These are phyloP conservation scores for Kalanchoe fedtschenkoi DNA, from an alignment of 164 flowering plant genomes.

Conservation along the genomic window DNA sequence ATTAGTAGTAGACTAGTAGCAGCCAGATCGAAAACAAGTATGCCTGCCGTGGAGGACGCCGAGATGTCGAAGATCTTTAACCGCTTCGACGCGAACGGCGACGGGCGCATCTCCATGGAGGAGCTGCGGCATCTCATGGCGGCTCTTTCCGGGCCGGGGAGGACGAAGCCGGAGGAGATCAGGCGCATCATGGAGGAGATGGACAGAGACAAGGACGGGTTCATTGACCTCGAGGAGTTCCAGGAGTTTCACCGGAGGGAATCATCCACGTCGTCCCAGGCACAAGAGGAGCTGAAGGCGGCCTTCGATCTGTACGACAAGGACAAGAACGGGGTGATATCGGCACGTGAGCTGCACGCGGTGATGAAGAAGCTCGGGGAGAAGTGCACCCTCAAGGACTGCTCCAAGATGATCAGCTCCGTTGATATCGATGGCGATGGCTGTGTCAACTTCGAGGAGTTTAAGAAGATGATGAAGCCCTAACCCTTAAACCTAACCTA, in stretches of 20 bases:
- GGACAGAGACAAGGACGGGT: conserved; percentile 50
- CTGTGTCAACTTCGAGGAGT: conserved; percentile 38
- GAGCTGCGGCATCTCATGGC: conserved; percentile 25
- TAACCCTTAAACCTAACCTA: no score
- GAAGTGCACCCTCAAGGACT: conserved; percentile 27
- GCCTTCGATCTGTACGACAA: conserved; percentile 41
- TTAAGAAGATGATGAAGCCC: conserved; percentile 43
- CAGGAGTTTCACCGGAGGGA: conserved; percentile 17
- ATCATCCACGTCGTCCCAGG: not conserved
- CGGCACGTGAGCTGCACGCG: conserved; percentile 31
- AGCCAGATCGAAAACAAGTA: not conserved
- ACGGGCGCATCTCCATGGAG: conserved; percentile 42
- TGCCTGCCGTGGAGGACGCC: conserved; percentile 19
- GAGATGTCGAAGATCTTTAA: conserved; percentile 22
- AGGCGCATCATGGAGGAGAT: conserved; percentile 32
- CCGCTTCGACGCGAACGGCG: conserved; percentile 54
- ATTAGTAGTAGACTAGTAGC: not conserved
- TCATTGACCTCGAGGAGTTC: conserved; percentile 44
- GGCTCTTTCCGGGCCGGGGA: conserved; percentile 23
- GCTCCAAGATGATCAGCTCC: conserved; percentile 31
- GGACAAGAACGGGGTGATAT: conserved; percentile 35
- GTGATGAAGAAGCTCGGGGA: conserved; percentile 37
- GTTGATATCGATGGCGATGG: conserved; percentile 46
- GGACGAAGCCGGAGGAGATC: conserved; percentile 26
- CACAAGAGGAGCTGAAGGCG: conserved; percentile 12